A percentile compares a stretch with the other conserved stretches of the same genome.
Conservation (phyloP, 2,329 filamentous ascomycete genomes). For the Trichoderma gracile region DNA sequence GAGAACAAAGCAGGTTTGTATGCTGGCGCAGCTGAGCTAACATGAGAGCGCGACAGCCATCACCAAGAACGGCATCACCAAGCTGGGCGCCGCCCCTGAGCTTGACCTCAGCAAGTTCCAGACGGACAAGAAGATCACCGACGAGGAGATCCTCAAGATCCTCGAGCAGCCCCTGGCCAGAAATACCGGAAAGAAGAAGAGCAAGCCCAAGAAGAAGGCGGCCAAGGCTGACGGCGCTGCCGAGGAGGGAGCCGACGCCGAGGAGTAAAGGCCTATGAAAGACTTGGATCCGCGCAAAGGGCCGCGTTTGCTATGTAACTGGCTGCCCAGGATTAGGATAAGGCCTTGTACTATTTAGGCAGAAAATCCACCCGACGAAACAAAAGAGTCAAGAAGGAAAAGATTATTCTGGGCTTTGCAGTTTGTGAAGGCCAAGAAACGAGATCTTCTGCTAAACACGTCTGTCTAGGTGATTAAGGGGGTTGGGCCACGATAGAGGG, state of each 20-base stretch:
- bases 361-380: slow-evolving; percentile 12
- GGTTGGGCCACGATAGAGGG: neutral
- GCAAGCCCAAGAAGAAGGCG: slow-evolving; percentile 75
- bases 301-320: slow-evolving; percentile 14
- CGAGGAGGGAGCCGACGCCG: slow-evolving; percentile 34
- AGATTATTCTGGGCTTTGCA: slow-evolving; percentile 3
- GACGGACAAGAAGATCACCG: slow-evolving; percentile 96
- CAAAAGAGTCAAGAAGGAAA: slow-evolving; percentile 1
- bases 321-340: slow-evolving; percentile 6
- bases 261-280: slow-evolving; percentile 26
- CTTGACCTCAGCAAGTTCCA: slow-evolving; percentile 81
- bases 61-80: slow-evolving; percentile 94
- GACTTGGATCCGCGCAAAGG: slow-evolving; percentile 6
- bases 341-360: slow-evolving; percentile 16
- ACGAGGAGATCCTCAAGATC: slow-evolving; percentile 93
- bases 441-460: neutral
- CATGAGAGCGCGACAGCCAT: slow-evolving; percentile 61
- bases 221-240: slow-evolving; percentile 45
- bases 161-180: slow-evolving; percentile 84
- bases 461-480: slow-evolving; percentile 7
- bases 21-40: slow-evolving; percentile 13
- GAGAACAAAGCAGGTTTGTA: slow-evolving; percentile 20
- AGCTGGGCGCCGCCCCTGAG: slow-evolving; percentile 73
- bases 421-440: slow-evolving; percentile 20
- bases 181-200: slow-evolving; percentile 91